These are phyloP conservation scores for Fusarium sp. DNA, from an alignment of 2,329 filamentous ascomycete species.

Conservation along the genomic window DNA sequence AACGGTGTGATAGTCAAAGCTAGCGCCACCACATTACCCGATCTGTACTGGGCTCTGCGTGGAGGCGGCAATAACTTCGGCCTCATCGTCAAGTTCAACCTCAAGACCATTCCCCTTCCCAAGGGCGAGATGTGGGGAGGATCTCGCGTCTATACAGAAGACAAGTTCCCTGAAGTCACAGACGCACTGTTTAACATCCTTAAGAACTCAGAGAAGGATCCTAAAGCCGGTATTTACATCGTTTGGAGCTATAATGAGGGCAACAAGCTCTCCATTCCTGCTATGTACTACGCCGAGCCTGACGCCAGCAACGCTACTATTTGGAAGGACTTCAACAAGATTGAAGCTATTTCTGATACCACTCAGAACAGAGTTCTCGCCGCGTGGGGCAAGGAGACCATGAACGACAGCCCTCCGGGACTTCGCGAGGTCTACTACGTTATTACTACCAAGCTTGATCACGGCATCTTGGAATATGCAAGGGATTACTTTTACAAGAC, in stretches of 20 bases:
- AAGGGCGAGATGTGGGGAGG: conserved; percentile 37
- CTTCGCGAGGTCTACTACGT: conserved; percentile 14
- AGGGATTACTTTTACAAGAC: conserved; percentile 32
- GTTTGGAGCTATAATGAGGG: neutral
- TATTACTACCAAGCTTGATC: conserved; percentile 18
- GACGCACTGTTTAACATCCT: conserved; percentile 45
- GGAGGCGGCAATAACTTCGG: conserved; percentile 48
- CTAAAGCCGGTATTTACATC: conserved; percentile 16
- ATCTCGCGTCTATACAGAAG: conserved; percentile 43
- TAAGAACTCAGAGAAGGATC: conserved; percentile 8
- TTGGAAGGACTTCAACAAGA: conserved; percentile 48
- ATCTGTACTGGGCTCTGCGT: conserved; percentile 56
- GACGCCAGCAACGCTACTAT: conserved; percentile 47
- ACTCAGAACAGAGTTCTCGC: neutral
- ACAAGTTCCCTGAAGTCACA: conserved; percentile 43
- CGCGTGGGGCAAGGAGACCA: neutral
- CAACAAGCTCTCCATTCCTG: conserved; percentile 20
- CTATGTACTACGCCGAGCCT: conserved; percentile 52
- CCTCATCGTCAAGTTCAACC: conserved; percentile 25
- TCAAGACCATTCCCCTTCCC: conserved; percentile 11
- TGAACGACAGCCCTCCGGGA: conserved; percentile 2
- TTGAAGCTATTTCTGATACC: conserved; percentile 33
- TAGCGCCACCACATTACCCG: conserved; percentile 41
- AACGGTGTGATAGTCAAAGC: conserved; percentile 17
- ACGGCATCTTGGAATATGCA: neutral